Conservation (phyloP, 345 rosid species). For the Nephelium lappaceum region DNA sequence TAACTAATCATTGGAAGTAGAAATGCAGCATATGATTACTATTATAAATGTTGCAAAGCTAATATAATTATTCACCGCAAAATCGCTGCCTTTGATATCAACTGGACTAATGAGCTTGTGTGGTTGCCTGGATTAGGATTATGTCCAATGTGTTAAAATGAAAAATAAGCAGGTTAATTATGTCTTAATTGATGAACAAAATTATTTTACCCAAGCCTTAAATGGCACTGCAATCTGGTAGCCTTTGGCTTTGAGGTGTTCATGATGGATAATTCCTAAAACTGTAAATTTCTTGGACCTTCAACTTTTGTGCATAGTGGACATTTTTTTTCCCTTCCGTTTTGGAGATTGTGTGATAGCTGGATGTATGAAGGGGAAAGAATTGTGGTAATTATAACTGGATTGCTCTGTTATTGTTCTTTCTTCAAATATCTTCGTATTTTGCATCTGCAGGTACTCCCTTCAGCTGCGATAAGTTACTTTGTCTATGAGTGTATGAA, state of each 20-base stretch:
- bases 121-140: background rate
- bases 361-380: background rate
- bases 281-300: background rate
- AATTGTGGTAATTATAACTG: background rate
- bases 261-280: background rate
- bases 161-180: background rate
- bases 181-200: background rate
- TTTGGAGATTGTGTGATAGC: background rate
- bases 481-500: conserved; percentile 89
- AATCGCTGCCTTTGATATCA: background rate
- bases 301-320: background rate
- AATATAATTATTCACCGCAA: background rate
- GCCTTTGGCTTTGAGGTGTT: background rate
- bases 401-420: background rate
- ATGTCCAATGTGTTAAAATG: background rate
- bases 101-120: background rate
- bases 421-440: conserved; percentile 1
- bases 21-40: background rate
- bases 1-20: background rate
- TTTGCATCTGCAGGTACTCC: conserved; percentile 68
- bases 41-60: background rate
- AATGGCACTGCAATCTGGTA: background rate
- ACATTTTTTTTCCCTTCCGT: background rate
- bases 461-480: conserved; percentile 82
- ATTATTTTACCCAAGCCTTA: background rate